Evolutionary conservation across 2,329 filamentous ascomycete genomes (phyloP).

Genomic region (Phoma sp.): DNA sequence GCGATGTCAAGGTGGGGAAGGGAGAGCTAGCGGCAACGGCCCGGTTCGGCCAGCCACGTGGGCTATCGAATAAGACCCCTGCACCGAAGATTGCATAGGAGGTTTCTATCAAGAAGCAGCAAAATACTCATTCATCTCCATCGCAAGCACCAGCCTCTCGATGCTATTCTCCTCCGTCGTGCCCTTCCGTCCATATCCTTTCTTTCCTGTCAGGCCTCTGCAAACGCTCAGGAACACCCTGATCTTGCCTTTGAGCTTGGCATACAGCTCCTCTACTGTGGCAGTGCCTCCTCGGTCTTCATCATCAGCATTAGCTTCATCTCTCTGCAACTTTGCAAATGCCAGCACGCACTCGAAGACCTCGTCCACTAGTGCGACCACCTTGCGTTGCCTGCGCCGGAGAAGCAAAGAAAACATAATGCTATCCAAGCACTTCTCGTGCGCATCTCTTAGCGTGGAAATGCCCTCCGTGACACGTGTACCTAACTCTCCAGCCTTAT

Average conservation of each 20-base stretch:
- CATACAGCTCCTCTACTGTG: slow-evolving; percentile 62
- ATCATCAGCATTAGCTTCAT: neutral
- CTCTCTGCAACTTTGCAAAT: slow-evolving; percentile 57
- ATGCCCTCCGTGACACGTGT: slow-evolving; percentile 63
- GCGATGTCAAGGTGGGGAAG: no score
- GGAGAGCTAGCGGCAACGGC: no score
- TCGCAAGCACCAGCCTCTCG: slow-evolving; percentile 69
- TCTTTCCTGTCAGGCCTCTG: slow-evolving; percentile 69
- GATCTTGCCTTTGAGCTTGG: slow-evolving; percentile 72
- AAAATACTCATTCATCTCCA: slow-evolving; percentile 77
- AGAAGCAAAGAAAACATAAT: slow-evolving; percentile 78
- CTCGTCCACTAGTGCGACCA: slow-evolving; percentile 75
- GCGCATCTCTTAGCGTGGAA: slow-evolving; percentile 69
- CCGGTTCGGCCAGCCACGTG: no score
- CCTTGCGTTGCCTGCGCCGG: slow-evolving; percentile 74
- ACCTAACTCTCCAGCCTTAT: slow-evolving; percentile 54
- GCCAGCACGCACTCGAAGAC: slow-evolving; percentile 75
- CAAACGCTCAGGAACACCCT: slow-evolving; percentile 77
- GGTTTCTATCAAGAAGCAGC: slow-evolving; percentile 5
- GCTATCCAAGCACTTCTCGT: slow-evolving; percentile 75
- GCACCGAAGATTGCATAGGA: no score
- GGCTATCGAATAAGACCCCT: no score
- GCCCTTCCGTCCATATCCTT: slow-evolving; percentile 48
- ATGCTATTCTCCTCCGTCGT: slow-evolving; percentile 64
- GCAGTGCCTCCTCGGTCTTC: neutral